Conservation (phyloP, 2,329 filamentous ascomycete genomes). For the Aspergillus terreus region DNA sequence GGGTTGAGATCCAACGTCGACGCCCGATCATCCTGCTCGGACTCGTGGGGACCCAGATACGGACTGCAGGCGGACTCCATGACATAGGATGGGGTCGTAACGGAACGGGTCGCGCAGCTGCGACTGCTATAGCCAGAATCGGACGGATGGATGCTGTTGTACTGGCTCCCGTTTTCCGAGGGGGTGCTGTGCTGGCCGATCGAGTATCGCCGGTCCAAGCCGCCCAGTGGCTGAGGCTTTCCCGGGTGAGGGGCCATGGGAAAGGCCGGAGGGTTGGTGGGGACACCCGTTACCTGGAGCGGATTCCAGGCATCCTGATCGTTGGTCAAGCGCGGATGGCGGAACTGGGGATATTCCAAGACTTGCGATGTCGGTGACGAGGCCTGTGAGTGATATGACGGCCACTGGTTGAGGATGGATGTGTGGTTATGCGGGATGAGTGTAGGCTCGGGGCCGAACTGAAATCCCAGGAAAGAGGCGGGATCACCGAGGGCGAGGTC, state of each 20-base stretch:
- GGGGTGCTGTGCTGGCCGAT: conserved; percentile 24
- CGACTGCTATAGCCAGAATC: conserved; percentile 37
- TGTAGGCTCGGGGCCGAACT: conserved; percentile 20
- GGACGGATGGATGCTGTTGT: conserved; percentile 24
- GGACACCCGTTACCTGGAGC: conserved; percentile 26
- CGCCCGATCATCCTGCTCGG: conserved; percentile 17
- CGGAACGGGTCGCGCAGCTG: conserved; percentile 26
- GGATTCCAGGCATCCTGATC: conserved; percentile 33
- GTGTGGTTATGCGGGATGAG: conserved; percentile 17
- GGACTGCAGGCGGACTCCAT: conserved; percentile 28
- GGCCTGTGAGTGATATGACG: conserved; percentile 9
- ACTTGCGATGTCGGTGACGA: conserved; percentile 16
- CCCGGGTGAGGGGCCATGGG: conserved; percentile 15
- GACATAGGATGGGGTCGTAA: conserved; percentile 24
- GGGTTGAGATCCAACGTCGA: conserved; percentile 17
- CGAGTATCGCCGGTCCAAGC: conserved; percentile 21
- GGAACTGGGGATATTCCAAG: conserved; percentile 21
- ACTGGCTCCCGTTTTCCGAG: conserved; percentile 32
- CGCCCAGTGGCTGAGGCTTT: conserved; percentile 13
- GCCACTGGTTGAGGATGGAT: conserved; percentile 20
- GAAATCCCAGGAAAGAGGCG: conserved; percentile 24
- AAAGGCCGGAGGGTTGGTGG: conserved; percentile 15
- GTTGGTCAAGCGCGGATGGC: conserved; percentile 15
- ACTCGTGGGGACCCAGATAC: conserved; percentile 18
- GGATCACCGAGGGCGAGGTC: conserved; percentile 19